Conservation (phyloP, 805 yeast genomes). For the Kregervanrija delftensis region DNA sequence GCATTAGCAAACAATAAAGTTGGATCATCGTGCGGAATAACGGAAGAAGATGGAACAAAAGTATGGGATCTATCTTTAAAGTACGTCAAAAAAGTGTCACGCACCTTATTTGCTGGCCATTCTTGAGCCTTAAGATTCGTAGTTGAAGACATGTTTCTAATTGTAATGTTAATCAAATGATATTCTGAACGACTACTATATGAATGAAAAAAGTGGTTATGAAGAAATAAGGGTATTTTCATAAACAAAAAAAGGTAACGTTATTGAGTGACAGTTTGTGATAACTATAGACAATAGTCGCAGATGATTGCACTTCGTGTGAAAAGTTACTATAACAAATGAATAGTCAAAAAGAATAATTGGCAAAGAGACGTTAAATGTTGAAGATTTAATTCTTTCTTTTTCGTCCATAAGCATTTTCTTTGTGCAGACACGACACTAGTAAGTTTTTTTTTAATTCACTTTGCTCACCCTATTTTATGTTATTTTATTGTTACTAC, state of each 20-base stretch:
- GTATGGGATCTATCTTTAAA: conserved; percentile 67
- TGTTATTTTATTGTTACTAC: too few species aligned
- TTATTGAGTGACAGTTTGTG: background rate
- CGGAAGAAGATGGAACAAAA: conserved; percentile 88
- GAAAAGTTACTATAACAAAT: background rate
- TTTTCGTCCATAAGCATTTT: too few species aligned
- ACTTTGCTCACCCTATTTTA: too few species aligned
- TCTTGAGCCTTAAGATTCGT: conserved; percentile 15
- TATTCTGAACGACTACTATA: background rate
- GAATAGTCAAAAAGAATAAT: too few species aligned
- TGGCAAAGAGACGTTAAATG: too few species aligned
- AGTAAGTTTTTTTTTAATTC: too few species aligned
- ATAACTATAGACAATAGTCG: background rate
- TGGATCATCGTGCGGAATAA: conserved; percentile 97
- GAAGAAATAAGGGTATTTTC: background rate
- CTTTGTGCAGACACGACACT: too few species aligned
- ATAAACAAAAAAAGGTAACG: background rate
- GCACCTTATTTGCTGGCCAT: conserved; percentile 49
- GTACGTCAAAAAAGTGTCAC: conserved; percentile 79
- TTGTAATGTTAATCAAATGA: background rate
- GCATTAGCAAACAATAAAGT: conserved; percentile 95
- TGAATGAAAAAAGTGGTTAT: background rate
- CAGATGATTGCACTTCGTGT: background rate
- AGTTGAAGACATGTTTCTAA: conserved; percentile 8
- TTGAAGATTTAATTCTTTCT: too few species aligned